phyloP scores from a whole-genome alignment of 495 filamentous ascomycete species.

The Xylaria palmicola region DNA sequence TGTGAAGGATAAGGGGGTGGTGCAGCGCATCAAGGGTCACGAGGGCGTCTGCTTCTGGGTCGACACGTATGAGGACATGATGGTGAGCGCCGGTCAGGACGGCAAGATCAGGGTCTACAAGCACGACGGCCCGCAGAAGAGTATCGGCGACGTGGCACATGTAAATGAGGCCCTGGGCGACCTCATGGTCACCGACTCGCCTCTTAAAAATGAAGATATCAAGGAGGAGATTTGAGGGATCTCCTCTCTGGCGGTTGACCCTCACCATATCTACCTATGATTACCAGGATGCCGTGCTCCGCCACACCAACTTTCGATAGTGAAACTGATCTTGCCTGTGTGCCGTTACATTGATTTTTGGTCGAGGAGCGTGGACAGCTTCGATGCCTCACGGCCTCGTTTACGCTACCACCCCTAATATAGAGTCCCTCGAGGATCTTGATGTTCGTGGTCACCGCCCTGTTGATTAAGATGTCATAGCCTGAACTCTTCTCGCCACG shows the following conservation, averaged over 20 bases:
- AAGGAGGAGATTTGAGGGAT: slow-evolving; percentile 27
- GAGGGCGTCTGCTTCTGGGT: slow-evolving; percentile 82
- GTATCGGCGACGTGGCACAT: slow-evolving; percentile 7
- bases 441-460: no score
- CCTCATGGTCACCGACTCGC: background rate
- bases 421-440: no score
- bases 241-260: background rate
- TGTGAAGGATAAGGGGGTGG: slow-evolving; percentile 74
- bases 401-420: background rate
- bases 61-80: slow-evolving; percentile 51
- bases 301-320: background rate
- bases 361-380: background rate
- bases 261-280: background rate
- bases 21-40: slow-evolving; percentile 73
- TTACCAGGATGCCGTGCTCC: background rate
- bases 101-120: slow-evolving; percentile 40
- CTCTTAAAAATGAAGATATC: slow-evolving; percentile 30
- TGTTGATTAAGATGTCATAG: no score
- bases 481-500: no score
- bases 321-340: background rate
- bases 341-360: background rate
- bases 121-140: slow-evolving; percentile 18
- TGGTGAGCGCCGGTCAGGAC: slow-evolving; percentile 50
- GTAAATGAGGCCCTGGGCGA: slow-evolving; percentile 3
- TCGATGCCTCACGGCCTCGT: background rate